Evolutionary conservation across 164 flowering plant genomes (phyloP).

Genomic region (Malania oleifera): DNA sequence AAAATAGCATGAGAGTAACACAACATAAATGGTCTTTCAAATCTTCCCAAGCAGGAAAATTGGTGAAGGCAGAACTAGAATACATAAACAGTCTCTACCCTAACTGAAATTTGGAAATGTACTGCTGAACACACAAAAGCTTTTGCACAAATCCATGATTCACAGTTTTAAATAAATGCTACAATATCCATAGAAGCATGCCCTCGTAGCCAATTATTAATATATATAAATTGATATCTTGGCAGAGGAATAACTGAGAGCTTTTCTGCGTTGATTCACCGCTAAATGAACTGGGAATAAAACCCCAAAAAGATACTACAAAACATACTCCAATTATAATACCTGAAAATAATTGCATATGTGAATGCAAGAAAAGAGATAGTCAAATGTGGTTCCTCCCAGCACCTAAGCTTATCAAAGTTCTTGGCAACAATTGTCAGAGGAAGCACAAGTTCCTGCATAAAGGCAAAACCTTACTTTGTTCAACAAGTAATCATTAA

Average conservation of each 20-base stretch:
- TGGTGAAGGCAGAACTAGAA: background rate
- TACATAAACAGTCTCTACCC: background rate
- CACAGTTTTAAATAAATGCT: no score
- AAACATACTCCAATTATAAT: background rate
- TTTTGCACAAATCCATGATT: no score
- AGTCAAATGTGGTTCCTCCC: slow-evolving; percentile 89
- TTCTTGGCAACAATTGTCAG: slow-evolving; percentile 36
- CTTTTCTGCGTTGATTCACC: background rate
- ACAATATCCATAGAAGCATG: no score
- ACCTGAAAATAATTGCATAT: slow-evolving; percentile 82
- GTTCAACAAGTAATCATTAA: background rate
- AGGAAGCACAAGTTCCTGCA: slow-evolving; percentile 90
- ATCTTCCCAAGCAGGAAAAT: no score
- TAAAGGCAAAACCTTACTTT: background rate
- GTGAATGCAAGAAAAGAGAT: slow-evolving; percentile 69
- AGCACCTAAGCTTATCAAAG: slow-evolving; percentile 70
- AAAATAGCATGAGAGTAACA: no score
- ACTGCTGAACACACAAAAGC: background rate
- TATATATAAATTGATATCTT: no score
- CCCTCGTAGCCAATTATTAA: no score
- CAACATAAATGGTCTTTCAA: no score
- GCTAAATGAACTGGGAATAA: background rate
- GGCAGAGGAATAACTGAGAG: no score
- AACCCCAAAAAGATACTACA: background rate
- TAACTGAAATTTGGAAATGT: background rate